Conservation (phyloP, 148 eudicot genomes). For the Chenopodium suecicum region DNA sequence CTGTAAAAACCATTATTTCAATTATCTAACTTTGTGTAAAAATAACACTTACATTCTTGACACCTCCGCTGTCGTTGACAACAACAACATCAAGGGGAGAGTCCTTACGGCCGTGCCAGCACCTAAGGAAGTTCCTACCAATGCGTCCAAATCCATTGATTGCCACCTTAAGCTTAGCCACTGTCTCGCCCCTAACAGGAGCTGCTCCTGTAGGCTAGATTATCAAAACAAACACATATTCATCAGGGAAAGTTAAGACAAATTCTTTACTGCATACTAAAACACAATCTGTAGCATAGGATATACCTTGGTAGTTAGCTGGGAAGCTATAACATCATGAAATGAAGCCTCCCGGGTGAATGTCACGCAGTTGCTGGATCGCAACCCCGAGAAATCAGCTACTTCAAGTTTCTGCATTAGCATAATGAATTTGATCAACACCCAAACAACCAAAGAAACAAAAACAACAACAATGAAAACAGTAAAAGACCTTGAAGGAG, state of each 20-base stretch:
- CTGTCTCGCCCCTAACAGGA: constrained; percentile 64
- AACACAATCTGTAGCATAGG: not conserved
- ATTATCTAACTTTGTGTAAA: not conserved
- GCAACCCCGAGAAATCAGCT: constrained; percentile 77
- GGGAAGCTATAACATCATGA: constrained; percentile 66
- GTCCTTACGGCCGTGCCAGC: constrained; percentile 96
- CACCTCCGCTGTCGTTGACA: constrained; percentile 98
- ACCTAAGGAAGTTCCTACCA: constrained; percentile 98
- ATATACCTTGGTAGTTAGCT: constrained; percentile 62
- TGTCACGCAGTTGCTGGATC: constrained; percentile 57
- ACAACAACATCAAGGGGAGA: constrained; percentile 93
- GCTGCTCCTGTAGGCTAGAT: constrained; percentile 54
- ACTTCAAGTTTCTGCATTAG: constrained; percentile 63
- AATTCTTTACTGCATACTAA: not conserved
- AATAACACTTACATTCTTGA: constrained; percentile 65
- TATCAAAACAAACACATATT: not conserved
- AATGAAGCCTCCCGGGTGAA: constrained; percentile 59
- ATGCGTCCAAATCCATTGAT: constrained; percentile 98
- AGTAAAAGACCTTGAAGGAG: constrained; percentile 53
- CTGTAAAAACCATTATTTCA: not conserved
- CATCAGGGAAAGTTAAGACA: not conserved
- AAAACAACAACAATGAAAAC: not conserved
- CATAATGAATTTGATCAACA: constrained; percentile 13
- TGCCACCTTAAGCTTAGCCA: constrained; percentile 92
- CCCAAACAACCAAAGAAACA: not conserved